Conservation (phyloP, 192 early-diverging fungal genomes). For the Linnemannia elongata region DNA sequence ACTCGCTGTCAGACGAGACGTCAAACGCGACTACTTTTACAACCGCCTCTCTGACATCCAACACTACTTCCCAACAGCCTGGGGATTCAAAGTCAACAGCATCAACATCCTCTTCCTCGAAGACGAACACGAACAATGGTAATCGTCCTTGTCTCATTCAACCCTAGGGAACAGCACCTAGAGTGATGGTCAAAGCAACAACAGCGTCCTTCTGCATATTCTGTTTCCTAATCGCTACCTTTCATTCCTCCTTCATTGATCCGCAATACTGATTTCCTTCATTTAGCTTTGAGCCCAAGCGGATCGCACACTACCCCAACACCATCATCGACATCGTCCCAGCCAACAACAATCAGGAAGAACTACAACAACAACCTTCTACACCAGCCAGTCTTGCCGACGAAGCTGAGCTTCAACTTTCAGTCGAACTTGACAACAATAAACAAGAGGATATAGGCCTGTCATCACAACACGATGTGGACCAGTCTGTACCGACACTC, state of each 20-base stretch:
- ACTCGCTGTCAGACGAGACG: not conserved
- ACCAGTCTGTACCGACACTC: not conserved
- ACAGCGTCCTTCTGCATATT: not conserved
- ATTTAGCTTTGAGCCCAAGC: not conserved
- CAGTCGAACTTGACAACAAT: not conserved
- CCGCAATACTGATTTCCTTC: not conserved
- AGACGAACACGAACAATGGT: not conserved
- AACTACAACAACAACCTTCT: not conserved
- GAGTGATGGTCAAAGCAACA: not conserved
- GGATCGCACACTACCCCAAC: conserved; percentile 2
- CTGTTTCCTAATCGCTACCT: not conserved
- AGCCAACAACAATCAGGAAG: not conserved
- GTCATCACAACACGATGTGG: not conserved
- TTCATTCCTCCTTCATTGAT: not conserved
- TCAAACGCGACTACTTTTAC: not conserved
- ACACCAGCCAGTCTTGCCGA: not conserved
- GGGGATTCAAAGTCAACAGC: not conserved
- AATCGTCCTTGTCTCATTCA: not conserved
- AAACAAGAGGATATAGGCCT: not conserved
- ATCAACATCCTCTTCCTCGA: conserved; percentile 1
- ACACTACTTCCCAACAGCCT: conserved; percentile 1
- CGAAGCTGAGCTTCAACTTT: not conserved
- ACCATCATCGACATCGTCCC: not conserved
- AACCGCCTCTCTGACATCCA: not conserved
- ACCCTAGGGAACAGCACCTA: too few species aligned